phyloP scores from a whole-genome alignment of 1,139 yeast species.

The Yamadazyma songkhlaensis region DNA sequence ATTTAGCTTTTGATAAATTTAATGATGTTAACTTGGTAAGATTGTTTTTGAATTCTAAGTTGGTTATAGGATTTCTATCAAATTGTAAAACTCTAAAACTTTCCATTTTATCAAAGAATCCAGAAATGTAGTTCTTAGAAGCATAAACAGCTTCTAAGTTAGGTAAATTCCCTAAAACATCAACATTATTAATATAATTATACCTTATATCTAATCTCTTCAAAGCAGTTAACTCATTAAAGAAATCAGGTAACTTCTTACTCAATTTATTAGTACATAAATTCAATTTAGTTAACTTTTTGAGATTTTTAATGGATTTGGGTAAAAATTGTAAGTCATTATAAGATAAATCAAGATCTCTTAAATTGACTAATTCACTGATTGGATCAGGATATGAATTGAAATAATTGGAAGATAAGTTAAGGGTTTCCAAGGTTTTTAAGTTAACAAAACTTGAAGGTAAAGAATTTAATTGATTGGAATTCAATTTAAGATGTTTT shows the following conservation, averaged over 20 bases:
- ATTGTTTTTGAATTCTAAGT: conserved; percentile 57
- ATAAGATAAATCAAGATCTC: conserved; percentile 77
- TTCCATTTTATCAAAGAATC: conserved; percentile 61
- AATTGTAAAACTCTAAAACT: conserved; percentile 50
- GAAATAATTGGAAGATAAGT: conserved; percentile 80
- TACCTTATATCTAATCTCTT: conserved; percentile 76
- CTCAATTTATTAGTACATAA: conserved; percentile 71
- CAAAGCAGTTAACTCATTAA: conserved; percentile 53
- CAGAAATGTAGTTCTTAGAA: conserved; percentile 74
- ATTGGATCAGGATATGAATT: conserved; percentile 66
- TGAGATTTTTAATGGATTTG: conserved; percentile 55
- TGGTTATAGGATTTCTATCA: conserved; percentile 77
- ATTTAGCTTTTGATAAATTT: conserved; percentile 78
- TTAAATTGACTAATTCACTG: conserved; percentile 57
- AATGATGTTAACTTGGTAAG: conserved; percentile 66
- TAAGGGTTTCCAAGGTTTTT: conserved; percentile 55
- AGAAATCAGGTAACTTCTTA: conserved; percentile 52
- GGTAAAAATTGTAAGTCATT: conserved; percentile 68
- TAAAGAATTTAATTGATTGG: conserved; percentile 66
- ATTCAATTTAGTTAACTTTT: conserved; percentile 63
- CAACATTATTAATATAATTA: conserved; percentile 65
- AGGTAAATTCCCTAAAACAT: conserved; percentile 61
- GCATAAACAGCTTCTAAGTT: conserved; percentile 71
- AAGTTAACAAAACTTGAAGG: conserved; percentile 64
- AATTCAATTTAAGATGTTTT: conserved; percentile 59